A percentile compares a stretch with the other conserved stretches of the same genome.
phyloP scores from a whole-genome alignment of 345 rosid genomes.

The Euphorbia lathyris region DNA sequence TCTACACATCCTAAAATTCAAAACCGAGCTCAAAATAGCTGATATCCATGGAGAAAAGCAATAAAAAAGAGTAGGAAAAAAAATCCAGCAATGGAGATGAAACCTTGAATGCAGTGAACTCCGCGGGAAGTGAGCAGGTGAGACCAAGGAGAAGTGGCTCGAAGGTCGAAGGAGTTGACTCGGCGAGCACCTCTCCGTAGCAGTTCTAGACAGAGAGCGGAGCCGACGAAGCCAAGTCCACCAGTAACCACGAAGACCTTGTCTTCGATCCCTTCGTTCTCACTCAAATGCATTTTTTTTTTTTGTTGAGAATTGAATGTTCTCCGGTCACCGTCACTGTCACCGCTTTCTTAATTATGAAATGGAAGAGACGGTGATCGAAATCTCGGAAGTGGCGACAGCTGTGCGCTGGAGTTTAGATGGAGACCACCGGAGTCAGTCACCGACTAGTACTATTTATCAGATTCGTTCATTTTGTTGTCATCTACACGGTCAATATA shows the following conservation, averaged over 20 bases:
- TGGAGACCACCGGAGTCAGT: neutral
- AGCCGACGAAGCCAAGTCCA: constrained; percentile 84
- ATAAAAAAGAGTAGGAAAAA: too few species aligned
- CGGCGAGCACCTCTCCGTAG: constrained; percentile 79
- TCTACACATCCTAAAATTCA: too few species aligned
- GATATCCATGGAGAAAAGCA: too few species aligned
- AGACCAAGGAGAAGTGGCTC: constrained; percentile 69
- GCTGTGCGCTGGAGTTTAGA: too few species aligned
- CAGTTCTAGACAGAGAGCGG: constrained; percentile 76
- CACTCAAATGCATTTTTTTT: constrained; percentile 68
- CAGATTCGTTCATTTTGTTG: too few species aligned
- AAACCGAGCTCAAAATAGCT: too few species aligned
- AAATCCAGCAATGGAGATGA: too few species aligned
- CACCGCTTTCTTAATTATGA: neutral
- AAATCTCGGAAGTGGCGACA: neutral
- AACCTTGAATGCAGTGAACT: constrained; percentile 72
- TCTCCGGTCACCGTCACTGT: neutral
- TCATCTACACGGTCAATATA: too few species aligned
- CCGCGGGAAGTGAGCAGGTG: constrained; percentile 43
- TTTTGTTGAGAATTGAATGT: neutral
- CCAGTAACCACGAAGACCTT: constrained; percentile 76
- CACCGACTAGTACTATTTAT: neutral
- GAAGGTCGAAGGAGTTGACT: constrained; percentile 76
- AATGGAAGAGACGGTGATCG: neutral
- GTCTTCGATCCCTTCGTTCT: constrained; percentile 86